These are phyloP conservation scores for Plasmodium coatneyi DNA, from an alignment of 169 alveolate genomes.

Conservation along the genomic window DNA sequence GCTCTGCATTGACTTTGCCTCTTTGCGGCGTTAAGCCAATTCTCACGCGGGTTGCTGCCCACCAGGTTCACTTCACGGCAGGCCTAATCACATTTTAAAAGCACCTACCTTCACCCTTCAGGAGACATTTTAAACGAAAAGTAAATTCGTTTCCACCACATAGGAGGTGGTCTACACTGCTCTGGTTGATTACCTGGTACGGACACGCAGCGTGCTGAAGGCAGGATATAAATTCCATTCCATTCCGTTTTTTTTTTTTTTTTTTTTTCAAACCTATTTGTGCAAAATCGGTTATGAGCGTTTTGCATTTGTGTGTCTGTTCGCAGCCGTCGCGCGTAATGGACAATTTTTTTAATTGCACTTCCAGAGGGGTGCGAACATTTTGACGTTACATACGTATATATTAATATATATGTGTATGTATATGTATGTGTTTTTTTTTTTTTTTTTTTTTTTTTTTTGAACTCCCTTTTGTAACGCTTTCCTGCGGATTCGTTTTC, in stretches of 20 bases:
- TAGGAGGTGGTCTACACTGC: background rate
- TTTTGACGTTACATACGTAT: background rate
- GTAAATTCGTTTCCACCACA: background rate
- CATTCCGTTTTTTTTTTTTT: background rate
- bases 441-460: background rate
- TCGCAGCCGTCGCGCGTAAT: background rate
- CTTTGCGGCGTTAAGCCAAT: background rate
- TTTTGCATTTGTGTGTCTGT: background rate
- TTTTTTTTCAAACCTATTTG: background rate
- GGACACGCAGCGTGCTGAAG: background rate
- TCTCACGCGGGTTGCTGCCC: background rate
- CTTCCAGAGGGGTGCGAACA: background rate
- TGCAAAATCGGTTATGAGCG: background rate
- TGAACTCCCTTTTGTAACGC: background rate
- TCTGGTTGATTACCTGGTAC: background rate
- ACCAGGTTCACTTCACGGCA: background rate
- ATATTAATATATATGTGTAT: background rate
- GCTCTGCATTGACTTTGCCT: background rate
- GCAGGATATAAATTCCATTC: background rate
- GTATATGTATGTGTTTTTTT: background rate
- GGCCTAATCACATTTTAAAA: background rate
- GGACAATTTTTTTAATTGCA: background rate
- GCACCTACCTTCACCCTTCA: background rate
- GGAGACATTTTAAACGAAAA: constrained; percentile 10
- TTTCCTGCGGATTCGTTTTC: background rate